Percentiles rank a stretch among this genome's conserved stretches.
phyloP scores from a whole-genome alignment of 2,329 filamentous ascomycete species.

The Dothistroma pini region DNA sequence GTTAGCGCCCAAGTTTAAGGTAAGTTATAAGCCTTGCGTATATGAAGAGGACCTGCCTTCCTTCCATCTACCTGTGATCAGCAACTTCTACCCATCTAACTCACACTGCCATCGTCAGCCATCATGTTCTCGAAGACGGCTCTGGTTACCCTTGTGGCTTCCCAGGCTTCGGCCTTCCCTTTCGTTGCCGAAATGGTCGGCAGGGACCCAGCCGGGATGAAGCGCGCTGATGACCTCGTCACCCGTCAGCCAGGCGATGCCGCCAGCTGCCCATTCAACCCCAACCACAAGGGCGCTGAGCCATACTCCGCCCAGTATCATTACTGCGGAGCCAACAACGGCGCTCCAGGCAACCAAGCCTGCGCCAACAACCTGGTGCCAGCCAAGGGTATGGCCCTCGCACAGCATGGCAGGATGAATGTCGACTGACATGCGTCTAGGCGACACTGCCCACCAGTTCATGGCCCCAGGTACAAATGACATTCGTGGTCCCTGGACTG shows the following conservation, averaged over 20 bases:
- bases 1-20: neutral
- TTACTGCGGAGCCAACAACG: constrained; percentile 39
- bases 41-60: neutral
- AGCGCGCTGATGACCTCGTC: constrained; percentile 35
- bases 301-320: constrained; percentile 36
- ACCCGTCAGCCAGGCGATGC: constrained; percentile 21
- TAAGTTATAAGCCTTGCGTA: neutral
- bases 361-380: constrained; percentile 35
- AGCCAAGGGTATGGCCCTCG: constrained; percentile 37
- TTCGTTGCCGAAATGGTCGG: constrained; percentile 35
- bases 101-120: neutral
- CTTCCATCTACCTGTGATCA: neutral
- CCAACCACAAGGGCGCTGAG: constrained; percentile 38
- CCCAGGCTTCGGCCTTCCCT: constrained; percentile 37
- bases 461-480: constrained; percentile 37
- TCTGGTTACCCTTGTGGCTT: constrained; percentile 24
- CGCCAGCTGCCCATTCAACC: constrained; percentile 39
- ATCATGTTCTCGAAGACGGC: constrained; percentile 10
- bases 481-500: constrained; percentile 38
- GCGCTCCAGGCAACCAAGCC: constrained; percentile 40
- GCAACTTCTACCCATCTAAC: neutral
- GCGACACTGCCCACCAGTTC: constrained; percentile 40
- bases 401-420: constrained; percentile 31
- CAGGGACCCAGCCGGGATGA: constrained; percentile 14
- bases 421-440: constrained; percentile 19